Base-by-base conservation (phyloP, 2,329 filamentous ascomycete species). In the Alternaria sp. region DNA sequence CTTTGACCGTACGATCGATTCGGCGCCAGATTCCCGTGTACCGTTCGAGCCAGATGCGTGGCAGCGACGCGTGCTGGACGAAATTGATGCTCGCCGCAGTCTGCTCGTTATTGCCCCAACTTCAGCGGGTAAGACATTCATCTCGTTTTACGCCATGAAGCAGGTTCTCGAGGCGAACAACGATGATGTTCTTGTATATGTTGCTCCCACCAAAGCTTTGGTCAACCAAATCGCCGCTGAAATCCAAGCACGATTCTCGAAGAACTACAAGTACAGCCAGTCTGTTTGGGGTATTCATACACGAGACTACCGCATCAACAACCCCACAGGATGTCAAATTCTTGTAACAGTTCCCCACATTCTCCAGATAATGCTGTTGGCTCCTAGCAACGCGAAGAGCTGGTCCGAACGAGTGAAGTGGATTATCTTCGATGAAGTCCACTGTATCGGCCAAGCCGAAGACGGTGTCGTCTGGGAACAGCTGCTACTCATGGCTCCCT, bases 181-280 rank as follows among this genome's bases (percentile, higher is more conserved):
- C 63, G 87, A 93, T 53, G 89, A 87, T 3, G 85, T 94, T 3
- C 79, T 95, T 7, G 89, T 94, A 0, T 95, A 94, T 68, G 90
- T 95, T 6, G 92, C 91, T 0, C 92, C 92, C 0, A 94, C 92
- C 0, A 95, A 95, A 74, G 91, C 92, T 4, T 82, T 95, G 11
- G 91, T 94, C 62, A 94, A 94, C 74, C 92, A 95, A 76, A 94
- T 95, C 67, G 92, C 91, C 1, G 92, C 92, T 1, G 92, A 94
- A 78, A 84, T 94, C 15, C 88, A 93, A 75, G 91, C 88, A 6
- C 86, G 90, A 6, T 95, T 93, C 73, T 88, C 86, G 0, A 95
- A 94, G 78, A 83, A 79, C 0, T 87, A 89, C 76, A 83, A 83
- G 26, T 84, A 88, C 41, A 83, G 74, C 26, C 89, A 89, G 69